These are phyloP conservation scores for Pseudogymnoascus sp. DNA, from an alignment of 2,329 filamentous ascomycete species.

Conservation along the genomic window DNA sequence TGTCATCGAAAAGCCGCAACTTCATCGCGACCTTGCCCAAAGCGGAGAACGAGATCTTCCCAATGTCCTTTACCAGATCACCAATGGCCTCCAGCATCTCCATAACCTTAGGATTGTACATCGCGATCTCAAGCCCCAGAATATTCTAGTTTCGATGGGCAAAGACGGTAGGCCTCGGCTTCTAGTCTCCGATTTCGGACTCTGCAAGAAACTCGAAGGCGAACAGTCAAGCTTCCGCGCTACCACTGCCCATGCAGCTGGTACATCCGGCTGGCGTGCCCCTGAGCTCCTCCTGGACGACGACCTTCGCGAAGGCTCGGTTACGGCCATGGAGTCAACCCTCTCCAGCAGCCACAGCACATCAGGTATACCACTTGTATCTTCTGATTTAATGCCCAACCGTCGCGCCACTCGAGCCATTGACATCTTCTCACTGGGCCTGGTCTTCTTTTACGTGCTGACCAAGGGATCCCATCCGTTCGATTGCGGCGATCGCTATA, in stretches of 20 bases:
- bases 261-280: conserved; percentile 92
- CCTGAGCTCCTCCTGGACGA: conserved; percentile 85
- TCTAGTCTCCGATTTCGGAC: conserved; percentile 92
- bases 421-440: conserved; percentile 92
- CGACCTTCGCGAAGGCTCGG: conserved; percentile 46
- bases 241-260: conserved; percentile 85
- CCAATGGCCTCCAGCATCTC: conserved; percentile 78
- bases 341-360: conserved; percentile 48
- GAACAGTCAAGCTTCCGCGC: conserved; percentile 92
- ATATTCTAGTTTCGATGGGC: conserved; percentile 77
- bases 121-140: conserved; percentile 93
- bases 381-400: conserved; percentile 49
- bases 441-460: conserved; percentile 98
- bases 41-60: conserved; percentile 69
- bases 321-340: conserved; percentile 39
- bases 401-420: conserved; percentile 90
- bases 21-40: conserved; percentile 60
- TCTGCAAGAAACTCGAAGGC: conserved; percentile 94
- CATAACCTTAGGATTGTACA: conserved; percentile 93
- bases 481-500: conserved; percentile 87
- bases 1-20: conserved; percentile 67
- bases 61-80: conserved; percentile 78
- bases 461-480: conserved; percentile 89
- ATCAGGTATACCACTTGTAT: conserved; percentile 49
- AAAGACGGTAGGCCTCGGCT: conserved; percentile 67